These are phyloP conservation scores for Amorphotheca resinae DNA, from an alignment of 495 filamentous ascomycete genomes.

Conservation along the genomic window DNA sequence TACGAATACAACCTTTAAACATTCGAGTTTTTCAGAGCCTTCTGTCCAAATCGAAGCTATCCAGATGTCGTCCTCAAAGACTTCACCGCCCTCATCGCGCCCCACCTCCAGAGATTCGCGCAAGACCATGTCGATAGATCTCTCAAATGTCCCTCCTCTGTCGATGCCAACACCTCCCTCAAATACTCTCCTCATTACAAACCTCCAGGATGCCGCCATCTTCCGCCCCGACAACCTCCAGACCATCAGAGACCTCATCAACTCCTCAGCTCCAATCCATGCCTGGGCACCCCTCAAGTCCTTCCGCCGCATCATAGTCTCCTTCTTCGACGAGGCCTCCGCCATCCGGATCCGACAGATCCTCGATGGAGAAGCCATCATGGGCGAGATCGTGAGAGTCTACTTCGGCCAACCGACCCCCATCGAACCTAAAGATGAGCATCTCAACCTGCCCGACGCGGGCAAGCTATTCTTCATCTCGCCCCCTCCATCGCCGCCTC, in stretches of 20 bases:
- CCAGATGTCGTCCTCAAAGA: constrained; percentile 12
- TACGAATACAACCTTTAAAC: too few species aligned
- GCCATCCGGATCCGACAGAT: constrained; percentile 60
- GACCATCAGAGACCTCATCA: constrained; percentile 61
- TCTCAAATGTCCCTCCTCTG: constrained; percentile 67
- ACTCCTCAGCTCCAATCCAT: constrained; percentile 56
- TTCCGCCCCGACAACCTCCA: constrained; percentile 69
- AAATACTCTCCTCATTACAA: constrained; percentile 91
- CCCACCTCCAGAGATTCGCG: constrained; percentile 15
- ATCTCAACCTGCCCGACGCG: constrained; percentile 69
- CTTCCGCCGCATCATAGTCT: constrained; percentile 82
- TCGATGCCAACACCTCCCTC: constrained; percentile 69
- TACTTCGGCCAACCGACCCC: constrained; percentile 76
- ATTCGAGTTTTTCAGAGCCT: not conserved
- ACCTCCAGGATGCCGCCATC: constrained; percentile 63
- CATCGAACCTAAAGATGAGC: constrained; percentile 45
- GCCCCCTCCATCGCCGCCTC: constrained; percentile 80
- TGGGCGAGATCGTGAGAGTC: constrained; percentile 59
- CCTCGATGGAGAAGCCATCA: constrained; percentile 57
- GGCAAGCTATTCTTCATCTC: constrained; percentile 96
- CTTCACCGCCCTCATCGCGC: constrained; percentile 14
- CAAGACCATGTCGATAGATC: constrained; percentile 61
- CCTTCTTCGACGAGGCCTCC: constrained; percentile 61
- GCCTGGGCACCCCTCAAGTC: constrained; percentile 87
- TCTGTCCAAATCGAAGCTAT: constrained; percentile 1